Conservation (phyloP, 1,284 basidiomycete species). For the Microbotryomycetes sp. region DNA sequence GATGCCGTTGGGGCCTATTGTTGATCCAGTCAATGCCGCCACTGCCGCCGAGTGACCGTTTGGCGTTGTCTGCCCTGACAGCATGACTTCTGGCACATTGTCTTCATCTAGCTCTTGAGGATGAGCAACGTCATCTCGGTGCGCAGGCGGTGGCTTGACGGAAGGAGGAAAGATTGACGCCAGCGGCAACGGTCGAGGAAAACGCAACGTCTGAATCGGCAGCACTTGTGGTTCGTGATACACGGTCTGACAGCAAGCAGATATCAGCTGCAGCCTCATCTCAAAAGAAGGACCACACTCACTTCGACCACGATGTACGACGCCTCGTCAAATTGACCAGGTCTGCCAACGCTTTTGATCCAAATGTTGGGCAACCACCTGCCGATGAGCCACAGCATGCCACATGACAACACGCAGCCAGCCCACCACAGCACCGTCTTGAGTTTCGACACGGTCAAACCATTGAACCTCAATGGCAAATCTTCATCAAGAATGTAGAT, state of each 20-base stretch:
- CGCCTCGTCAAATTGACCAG: constrained; percentile 75
- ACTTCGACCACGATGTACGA: constrained; percentile 82
- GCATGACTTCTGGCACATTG: constrained; percentile 21
- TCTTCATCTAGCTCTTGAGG: constrained; percentile 4
- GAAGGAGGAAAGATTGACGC: constrained; percentile 63
- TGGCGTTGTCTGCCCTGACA: background rate
- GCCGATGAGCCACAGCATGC: constrained; percentile 72
- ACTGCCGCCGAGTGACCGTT: constrained; percentile 2
- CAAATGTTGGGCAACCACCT: constrained; percentile 90
- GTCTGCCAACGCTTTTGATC: constrained; percentile 77
- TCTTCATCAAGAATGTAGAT: constrained; percentile 90
- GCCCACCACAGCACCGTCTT: constrained; percentile 65
- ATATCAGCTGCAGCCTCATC: constrained; percentile 14
- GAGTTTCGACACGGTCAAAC: constrained; percentile 67
- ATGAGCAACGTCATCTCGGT: constrained; percentile 27
- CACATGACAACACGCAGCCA: constrained; percentile 64
- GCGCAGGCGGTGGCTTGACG: constrained; percentile 24
- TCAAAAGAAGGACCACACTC: constrained; percentile 37
- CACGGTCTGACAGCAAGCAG: constrained; percentile 55
- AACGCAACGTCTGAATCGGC: constrained; percentile 59
- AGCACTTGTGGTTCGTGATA: constrained; percentile 74
- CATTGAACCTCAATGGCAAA: constrained; percentile 76
- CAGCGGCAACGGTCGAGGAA: constrained; percentile 59
- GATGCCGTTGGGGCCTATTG: constrained; percentile 11
- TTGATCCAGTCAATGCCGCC: background rate